phyloP scores from a whole-genome alignment of 2,329 filamentous ascomycete genomes.

The Aureobasidium sp. region DNA sequence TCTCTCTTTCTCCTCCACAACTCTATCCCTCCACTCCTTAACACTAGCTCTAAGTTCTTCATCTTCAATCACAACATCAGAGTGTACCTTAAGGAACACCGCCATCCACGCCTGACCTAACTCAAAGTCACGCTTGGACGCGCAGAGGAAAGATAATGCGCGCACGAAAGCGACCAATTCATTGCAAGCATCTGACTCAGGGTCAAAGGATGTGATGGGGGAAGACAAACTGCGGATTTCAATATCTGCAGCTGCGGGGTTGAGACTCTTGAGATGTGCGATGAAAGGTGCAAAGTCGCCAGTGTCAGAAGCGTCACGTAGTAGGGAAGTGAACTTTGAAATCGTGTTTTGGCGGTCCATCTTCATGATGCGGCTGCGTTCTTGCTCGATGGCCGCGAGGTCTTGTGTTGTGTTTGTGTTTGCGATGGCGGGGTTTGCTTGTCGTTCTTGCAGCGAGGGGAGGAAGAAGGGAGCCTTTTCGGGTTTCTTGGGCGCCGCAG shows the following conservation, averaged over 20 bases:
- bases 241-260: slow-evolving; percentile 79
- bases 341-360: slow-evolving; percentile 15
- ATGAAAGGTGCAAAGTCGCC: slow-evolving; percentile 62
- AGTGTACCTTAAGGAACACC: slow-evolving; percentile 77
- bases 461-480: slow-evolving; percentile 96
- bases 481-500: slow-evolving; percentile 79
- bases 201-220: slow-evolving; percentile 26
- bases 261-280: slow-evolving; percentile 67
- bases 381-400: slow-evolving; percentile 25
- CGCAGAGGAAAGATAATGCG: slow-evolving; percentile 66
- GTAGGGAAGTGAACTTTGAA: slow-evolving; percentile 39
- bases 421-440: slow-evolving; percentile 20
- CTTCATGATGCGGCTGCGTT: slow-evolving; percentile 24
- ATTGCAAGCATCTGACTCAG: slow-evolving; percentile 33
- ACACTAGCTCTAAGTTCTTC: slow-evolving; percentile 51
- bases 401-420: slow-evolving; percentile 21
- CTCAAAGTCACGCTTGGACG: slow-evolving; percentile 73
- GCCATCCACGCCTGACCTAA: slow-evolving; percentile 96
- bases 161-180: slow-evolving; percentile 73
- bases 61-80: slow-evolving; percentile 45
- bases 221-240: slow-evolving; percentile 72
- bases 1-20: slow-evolving; percentile 52
- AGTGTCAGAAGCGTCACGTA: slow-evolving; percentile 39
- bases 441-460: slow-evolving; percentile 49
- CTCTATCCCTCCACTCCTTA: slow-evolving; percentile 51